Evolutionary conservation across 306 rosid species (phyloP).

Genomic region (Ceratonia siliqua): DNA sequence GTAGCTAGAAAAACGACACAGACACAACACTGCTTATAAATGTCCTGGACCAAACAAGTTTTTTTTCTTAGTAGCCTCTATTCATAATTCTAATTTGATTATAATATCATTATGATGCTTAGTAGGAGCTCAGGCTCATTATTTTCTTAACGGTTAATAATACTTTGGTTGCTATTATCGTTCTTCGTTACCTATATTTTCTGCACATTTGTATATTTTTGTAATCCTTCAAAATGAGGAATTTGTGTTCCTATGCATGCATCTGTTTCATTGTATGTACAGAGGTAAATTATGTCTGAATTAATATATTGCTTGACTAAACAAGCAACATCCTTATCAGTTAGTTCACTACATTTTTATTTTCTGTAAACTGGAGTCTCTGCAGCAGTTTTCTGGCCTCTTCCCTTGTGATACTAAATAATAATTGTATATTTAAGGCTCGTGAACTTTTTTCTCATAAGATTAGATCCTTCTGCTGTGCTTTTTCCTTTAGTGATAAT

Average conservation of each 20-base stretch:
- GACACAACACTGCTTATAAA: neutral
- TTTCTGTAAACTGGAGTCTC: neutral
- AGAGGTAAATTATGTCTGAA: neutral
- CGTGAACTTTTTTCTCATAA: neutral
- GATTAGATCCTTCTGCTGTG: neutral
- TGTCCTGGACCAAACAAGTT: neutral
- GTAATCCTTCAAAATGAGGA: neutral
- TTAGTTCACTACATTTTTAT: neutral
- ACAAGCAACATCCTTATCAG: neutral
- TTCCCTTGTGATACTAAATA: neutral
- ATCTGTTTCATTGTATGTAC: neutral
- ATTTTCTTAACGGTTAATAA: neutral
- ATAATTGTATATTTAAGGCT: neutral
- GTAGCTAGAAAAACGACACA: neutral
- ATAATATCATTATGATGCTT: neutral
- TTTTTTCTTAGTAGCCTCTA: neutral
- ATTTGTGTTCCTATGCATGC: neutral
- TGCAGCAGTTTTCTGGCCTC: neutral
- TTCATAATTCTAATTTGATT: neutral
- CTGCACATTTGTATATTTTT: neutral
- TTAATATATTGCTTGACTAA: constrained; percentile 1
- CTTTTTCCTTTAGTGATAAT: neutral
- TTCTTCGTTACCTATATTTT: neutral
- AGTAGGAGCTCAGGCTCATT: neutral
- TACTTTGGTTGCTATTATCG: neutral